Evolutionary conservation across 2,329 filamentous ascomycete species (phyloP), one percentile per base, ranked within the genome.

Genomic region (Trichoderma semiorbis): DNA sequence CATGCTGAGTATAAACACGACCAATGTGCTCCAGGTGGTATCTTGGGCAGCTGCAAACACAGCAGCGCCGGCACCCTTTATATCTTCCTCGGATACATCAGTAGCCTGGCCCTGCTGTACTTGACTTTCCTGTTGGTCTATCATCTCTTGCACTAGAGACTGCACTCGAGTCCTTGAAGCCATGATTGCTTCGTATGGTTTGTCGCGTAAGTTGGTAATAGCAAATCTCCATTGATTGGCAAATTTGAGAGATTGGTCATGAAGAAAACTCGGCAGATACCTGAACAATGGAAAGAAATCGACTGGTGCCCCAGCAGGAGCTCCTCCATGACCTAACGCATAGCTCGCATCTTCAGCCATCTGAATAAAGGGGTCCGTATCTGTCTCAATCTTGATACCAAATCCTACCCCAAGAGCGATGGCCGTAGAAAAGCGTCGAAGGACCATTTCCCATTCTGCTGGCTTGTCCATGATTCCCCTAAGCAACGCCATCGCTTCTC

Each of bases 31-130:
- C 82, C 80, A 83, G 4, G 83, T 86, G 34, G 83, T 84, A 73
- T 86, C 81, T 50, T 81, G 80, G 12, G 85, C 85, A 16, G 85
- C 85, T 47, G 84, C 83, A 74, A 81, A 86, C 12, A 87, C 81
- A 10, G 84, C 82, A 1, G 82, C 85, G 0, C 84, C 82, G 5
- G 85, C 85, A 14, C 85, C 85, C 75, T 86, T 85, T 74, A 87
- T 83, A 65, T 86, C 84, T 11, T 81, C 81, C 14, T 83, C 73
- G 0, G 79, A 82, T 30, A 83, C 72, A 21, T 84, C 80, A 1
- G 77, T 77, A 14, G 68, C 69, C 28, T 75, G 73, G 39, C 78
- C 80, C 3, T 76, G 74, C n/a, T 77, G 75, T 12, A 76, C 28
- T 30, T 79, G 75, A 1, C 24, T 24, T n/a, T 74, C 61, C 60